These are phyloP conservation scores for Penicillium canariense DNA, from an alignment of 495 filamentous ascomycete species.

Conservation along the genomic window DNA sequence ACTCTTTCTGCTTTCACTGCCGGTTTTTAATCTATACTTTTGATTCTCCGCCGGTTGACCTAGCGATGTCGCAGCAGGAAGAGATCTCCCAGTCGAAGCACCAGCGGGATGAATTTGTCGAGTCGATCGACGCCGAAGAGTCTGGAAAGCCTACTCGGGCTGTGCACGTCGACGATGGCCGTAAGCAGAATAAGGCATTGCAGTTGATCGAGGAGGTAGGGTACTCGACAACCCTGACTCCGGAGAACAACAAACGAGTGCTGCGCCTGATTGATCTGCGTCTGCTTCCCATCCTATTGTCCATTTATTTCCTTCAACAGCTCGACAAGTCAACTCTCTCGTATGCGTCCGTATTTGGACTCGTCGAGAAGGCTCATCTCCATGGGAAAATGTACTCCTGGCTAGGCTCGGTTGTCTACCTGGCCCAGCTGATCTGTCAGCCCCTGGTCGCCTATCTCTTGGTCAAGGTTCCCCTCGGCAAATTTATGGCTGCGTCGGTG, in stretches of 20 bases:
- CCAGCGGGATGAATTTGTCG: constrained; percentile 39
- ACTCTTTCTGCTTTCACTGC: not conserved
- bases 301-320: constrained; percentile 50
- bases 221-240: constrained; percentile 42
- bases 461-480: constrained; percentile 41
- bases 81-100: constrained; percentile 20
- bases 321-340: constrained; percentile 58
- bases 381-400: constrained; percentile 52
- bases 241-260: constrained; percentile 52
- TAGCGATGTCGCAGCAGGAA: constrained; percentile 26
- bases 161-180: not conserved
- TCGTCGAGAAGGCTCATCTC: constrained; percentile 43
- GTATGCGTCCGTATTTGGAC: constrained; percentile 53
- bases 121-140: constrained; percentile 28
- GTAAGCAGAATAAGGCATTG: constrained; percentile 43
- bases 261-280: constrained; percentile 54
- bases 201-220: constrained; percentile 43
- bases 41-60: not conserved
- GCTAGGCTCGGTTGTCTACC: constrained; percentile 50
- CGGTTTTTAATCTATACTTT: not conserved
- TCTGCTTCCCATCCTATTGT: constrained; percentile 49
- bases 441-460: constrained; percentile 38
- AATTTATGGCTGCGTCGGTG: constrained; percentile 57
- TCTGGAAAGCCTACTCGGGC: constrained; percentile 7
- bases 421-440: constrained; percentile 50